These are phyloP conservation scores for Lolium rigidum DNA, from an alignment of 176 grass and related monocot genomes.

Conservation along the genomic window DNA sequence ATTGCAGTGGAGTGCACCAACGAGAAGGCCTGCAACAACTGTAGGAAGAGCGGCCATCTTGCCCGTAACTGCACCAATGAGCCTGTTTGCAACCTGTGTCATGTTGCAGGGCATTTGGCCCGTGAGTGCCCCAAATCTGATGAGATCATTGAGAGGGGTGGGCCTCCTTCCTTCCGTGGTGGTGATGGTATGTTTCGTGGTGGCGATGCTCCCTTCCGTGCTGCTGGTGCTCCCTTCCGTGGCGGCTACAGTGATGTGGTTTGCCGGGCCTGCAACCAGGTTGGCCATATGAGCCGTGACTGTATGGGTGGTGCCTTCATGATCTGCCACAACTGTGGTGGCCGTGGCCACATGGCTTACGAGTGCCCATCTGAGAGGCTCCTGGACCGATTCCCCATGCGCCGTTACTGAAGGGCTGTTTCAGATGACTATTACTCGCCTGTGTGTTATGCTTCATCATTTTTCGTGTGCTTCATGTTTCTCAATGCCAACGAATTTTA, in stretches of 20 bases:
- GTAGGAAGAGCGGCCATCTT: slow-evolving; percentile 91
- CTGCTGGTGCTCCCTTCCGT: slow-evolving; percentile 38
- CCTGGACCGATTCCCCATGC: slow-evolving; percentile 59
- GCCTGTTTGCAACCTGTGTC: slow-evolving; percentile 93
- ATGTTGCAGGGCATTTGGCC: slow-evolving; percentile 88
- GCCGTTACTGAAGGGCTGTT: slow-evolving; percentile 58
- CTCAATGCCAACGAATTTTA: slow-evolving; percentile 5
- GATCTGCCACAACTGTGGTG: slow-evolving; percentile 94
- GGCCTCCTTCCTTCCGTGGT: slow-evolving; percentile 46
- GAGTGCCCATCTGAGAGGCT: slow-evolving; percentile 91
- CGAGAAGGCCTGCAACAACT: slow-evolving; percentile 99
- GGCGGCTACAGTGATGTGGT: slow-evolving; percentile 68
- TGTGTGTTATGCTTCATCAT: slow-evolving; percentile 4
- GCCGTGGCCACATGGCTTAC: slow-evolving; percentile 93
- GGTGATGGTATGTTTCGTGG: slow-evolving; percentile 32
- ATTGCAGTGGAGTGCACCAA: slow-evolving; percentile 83
- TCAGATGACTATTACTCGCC: slow-evolving; percentile 1
- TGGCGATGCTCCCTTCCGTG: slow-evolving; percentile 44
- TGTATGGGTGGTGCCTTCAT: slow-evolving; percentile 85
- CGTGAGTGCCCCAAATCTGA: slow-evolving; percentile 87
- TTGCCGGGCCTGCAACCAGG: slow-evolving; percentile 78
- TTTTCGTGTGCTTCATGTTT: slow-evolving; percentile 17
- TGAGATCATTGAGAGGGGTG: slow-evolving; percentile 60
- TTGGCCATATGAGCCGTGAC: slow-evolving; percentile 95
- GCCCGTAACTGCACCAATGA: slow-evolving; percentile 95